Base-by-base conservation (phyloP, 495 filamentous ascomycete species). In the Delitschia confertaspora region DNA sequence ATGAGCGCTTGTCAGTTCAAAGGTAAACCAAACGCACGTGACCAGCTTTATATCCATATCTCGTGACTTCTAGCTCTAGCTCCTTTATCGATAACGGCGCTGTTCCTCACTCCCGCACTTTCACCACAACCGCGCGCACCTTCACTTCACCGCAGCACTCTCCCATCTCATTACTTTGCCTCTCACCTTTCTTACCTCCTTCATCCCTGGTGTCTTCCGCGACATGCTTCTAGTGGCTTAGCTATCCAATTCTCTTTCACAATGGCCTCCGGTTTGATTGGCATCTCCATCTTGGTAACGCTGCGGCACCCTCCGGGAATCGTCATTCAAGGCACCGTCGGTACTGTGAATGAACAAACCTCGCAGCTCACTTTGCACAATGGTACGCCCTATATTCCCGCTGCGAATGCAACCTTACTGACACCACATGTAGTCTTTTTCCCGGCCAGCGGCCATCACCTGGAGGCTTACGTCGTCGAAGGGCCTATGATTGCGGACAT, bases 241-340 rank as follows among this genome's bases (percentile, higher is more conserved):
- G 20, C 38, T 14, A 40, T 8, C 33, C 7, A 38, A 19, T 33
- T n/a, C 11, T 48, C 13, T 9, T 16, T 33, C 16, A 66, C 26
- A 47, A 83, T 83, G 78, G 72, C 76, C 10, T 64, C 70, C 47
- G 71, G 80, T 51, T 89, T 91, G 61, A 79, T 88, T 48, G 87
- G 87, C 23, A 73, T 85, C 57, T 77, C 79, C 45, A 83, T 93
- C 60, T 61, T 80, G 38, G 76, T 93, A 51, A 87, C 79, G 9
- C 69, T 94, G 37, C 74, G 66, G 38, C 62, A 77, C 35, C 85
- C 85, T 20, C 71, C 73, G 1, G 71, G 76, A 49, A 73, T 72
- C 11, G 71, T 74, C 49, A 62, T 95, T 33, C 74, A 76, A 48
- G 89, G 89, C 30, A 73, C 78, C 17, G 79, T 98, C 25, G 75